Evolutionary conservation across 164 flowering plant species (phyloP), one percentile per base, ranked within the genome.

Genomic region (Annona squamosa): DNA sequence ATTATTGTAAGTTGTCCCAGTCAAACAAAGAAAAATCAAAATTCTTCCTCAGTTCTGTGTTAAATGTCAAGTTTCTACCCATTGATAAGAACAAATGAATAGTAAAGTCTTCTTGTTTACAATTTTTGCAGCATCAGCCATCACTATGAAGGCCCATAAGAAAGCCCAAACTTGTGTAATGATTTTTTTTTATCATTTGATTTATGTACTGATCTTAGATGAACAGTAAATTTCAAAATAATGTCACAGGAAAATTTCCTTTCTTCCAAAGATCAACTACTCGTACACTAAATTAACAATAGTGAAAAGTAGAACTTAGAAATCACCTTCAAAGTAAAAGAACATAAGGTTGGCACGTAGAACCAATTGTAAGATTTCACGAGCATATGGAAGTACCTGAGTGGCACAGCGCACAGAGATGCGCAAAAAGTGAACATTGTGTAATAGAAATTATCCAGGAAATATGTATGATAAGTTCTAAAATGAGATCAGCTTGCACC

Each of bases 321-420:
- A 67, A 43, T 77, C 72, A 93, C 99, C 98, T 89, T 95, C 99
- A 80, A 95, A 95, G 85, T 93, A 95, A 84, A 95, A 95, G 74
- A 93, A 83, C 99, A 95, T 95, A 69, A 95, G 89, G 72, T 93
- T 95, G 42, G 94, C 76, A 59, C 98, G 99, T 68, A 95, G 81
- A 75, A 87, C 77, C 85, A 93, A 79, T 78, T 88, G 94, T 84
- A 89, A 82, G 62, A 87, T 56, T 74, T 93, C 97, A 65, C 90
- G 93, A 72, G 86, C 98, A 66, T 82, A 64, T 41, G 99, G 99
- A 76, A 90, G 89, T 76, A 89, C 77, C 99, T 95, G 83, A 82
- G 10, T 73, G 47, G 13, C 65, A 48, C 77, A 52, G 59, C 73
- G 52, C 72, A 42, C 37, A 43, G 42, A 63, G 52, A 19, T 43